These are phyloP conservation scores for Diaporthe vaccinii DNA, from an alignment of 2,329 filamentous ascomycete genomes.

Conservation along the genomic window DNA sequence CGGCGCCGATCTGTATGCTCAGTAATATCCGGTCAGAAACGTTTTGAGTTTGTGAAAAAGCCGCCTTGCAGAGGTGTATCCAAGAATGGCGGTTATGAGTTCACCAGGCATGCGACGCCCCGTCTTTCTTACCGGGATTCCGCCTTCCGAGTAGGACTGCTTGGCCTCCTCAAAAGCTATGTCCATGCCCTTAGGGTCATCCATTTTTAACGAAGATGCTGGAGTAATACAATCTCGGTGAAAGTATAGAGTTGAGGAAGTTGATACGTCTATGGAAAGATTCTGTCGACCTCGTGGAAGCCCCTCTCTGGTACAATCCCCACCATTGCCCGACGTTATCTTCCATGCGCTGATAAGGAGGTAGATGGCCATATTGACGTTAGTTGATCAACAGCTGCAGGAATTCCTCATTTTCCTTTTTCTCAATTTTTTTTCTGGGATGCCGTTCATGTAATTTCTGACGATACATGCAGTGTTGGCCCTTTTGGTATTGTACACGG, in stretches of 20 bases:
- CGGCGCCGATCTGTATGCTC: conserved; percentile 62
- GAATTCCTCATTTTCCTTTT: too few relatives aligned
- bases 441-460: too few relatives aligned
- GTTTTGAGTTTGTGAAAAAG: neutral
- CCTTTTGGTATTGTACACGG: neutral
- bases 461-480: neutral
- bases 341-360: conserved; percentile 28
- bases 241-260: neutral
- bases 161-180: conserved; percentile 63
- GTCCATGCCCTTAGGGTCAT: conserved; percentile 57
- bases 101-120: neutral
- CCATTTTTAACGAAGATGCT: conserved; percentile 48
- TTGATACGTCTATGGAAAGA: neutral
- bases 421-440: neutral
- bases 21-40: neutral
- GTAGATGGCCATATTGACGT: neutral
- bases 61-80: neutral
- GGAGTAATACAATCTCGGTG: neutral
- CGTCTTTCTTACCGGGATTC: conserved; percentile 57
- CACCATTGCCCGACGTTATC: conserved; percentile 32
- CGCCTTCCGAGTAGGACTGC: conserved; percentile 60
- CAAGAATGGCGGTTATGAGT: neutral
- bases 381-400: neutral
- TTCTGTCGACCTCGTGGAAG: neutral
- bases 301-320: conserved; percentile 10